Evolutionary conservation across 1,139 yeast genomes (phyloP), one percentile per base, ranked within the genome.

Genomic region (Saccharomyces hybrid): DNA sequence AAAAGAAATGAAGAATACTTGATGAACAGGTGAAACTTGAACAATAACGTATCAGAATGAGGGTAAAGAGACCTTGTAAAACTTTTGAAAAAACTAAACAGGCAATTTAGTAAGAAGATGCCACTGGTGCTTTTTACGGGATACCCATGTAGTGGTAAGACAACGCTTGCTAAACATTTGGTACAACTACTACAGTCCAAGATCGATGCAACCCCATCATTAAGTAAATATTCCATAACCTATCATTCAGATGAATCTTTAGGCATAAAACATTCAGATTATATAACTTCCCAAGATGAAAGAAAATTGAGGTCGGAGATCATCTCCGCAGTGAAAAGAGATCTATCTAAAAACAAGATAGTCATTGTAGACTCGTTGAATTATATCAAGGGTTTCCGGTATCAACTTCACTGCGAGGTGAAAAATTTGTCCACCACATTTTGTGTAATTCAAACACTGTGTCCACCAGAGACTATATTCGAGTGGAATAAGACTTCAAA

Each of bases 321-420:
- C 63, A 84, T 90, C 73, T 82, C 96, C 0, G 96, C 96, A 0
- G 95, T 93, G 13, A 89, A 89, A 65, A 77, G 97, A 60, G 89
- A 86, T 59, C 73, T 95, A 7, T 76, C 86, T 3, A 78, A 84
- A 49, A 76, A 78, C 29, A 84, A 81, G 31, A 78, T 93, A 49
- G 97, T 93, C 1, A 82, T 93, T 23, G 76, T 93, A 55, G 99
- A 93, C 70, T 81, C 95, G 1, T 75, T 90, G 66, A 85, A 90
- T 26, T 95, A 95, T 68, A 95, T 95, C 66, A 95, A 93, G 67
- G 99, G 99, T 0, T 90, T 90, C 68, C 76, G 99, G 57, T 93
- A 95, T 70, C 99, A 93, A 70, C 75, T 93, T 54, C 90, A 83
- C 70, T 90, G 98, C 70, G 99, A 93, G 68, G 93, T 96, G 44